These are phyloP conservation scores for Rhodofomes roseus DNA, from an alignment of 1,284 basidiomycete species.

Conservation along the genomic window DNA sequence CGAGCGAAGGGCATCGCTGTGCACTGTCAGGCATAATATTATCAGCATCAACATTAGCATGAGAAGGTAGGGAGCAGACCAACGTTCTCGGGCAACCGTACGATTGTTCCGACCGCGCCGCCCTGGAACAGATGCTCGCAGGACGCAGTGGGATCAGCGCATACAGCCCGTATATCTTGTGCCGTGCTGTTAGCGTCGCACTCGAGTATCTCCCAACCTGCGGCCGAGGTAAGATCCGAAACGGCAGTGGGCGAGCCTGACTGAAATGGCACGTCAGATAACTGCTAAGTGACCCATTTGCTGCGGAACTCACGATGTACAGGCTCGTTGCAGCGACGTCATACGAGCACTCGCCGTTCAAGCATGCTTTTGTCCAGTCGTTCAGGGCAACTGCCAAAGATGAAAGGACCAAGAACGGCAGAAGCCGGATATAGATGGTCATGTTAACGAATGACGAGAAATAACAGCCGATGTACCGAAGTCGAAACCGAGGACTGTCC, in stretches of 20 bases:
- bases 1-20: slow-evolving; percentile 47
- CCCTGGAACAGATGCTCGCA: slow-evolving; percentile 44
- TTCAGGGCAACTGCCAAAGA: slow-evolving; percentile 12
- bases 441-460: background rate
- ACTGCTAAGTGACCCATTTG: too few relatives aligned
- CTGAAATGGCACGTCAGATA: too few relatives aligned
- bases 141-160: slow-evolving; percentile 29
- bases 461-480: background rate
- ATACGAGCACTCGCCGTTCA: slow-evolving; percentile 18
- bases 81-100: slow-evolving; percentile 47
- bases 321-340: slow-evolving; percentile 12
- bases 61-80: slow-evolving; percentile 16
- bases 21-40: slow-evolving; percentile 33
- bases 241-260: slow-evolving; percentile 38
- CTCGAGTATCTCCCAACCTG: slow-evolving; percentile 48
- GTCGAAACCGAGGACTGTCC: background rate
- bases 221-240: slow-evolving; percentile 49
- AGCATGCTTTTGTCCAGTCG: slow-evolving; percentile 19
- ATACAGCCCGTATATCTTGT: slow-evolving; percentile 49
- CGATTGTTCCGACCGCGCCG: slow-evolving; percentile 46
- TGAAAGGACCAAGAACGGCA: background rate
- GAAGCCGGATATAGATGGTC: background rate
- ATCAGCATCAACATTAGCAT: background rate
- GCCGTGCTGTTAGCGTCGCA: slow-evolving; percentile 36
- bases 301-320: slow-evolving; percentile 20